Conservation (phyloP, 2,329 filamentous ascomycete species). For the Xylaria sp. region DNA sequence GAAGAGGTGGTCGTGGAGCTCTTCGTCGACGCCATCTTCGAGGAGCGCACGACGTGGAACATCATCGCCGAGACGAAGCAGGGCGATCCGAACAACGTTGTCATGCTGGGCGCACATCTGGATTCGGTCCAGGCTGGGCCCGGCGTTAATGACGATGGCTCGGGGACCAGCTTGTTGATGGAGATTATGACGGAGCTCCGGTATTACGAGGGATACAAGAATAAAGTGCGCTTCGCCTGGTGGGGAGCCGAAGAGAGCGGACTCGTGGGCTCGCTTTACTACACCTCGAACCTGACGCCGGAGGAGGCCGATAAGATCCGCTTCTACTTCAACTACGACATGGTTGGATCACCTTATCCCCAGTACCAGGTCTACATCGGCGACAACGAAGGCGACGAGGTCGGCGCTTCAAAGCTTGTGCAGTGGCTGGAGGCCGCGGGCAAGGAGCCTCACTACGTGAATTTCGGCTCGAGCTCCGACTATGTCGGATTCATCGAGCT, state of each 20-base stretch:
- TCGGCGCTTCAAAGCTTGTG: constrained; percentile 51
- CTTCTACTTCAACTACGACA: constrained; percentile 78
- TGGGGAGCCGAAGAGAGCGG: constrained; percentile 59
- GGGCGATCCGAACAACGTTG: constrained; percentile 56
- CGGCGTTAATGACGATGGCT: constrained; percentile 57
- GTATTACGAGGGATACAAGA: constrained; percentile 52
- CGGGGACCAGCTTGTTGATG: constrained; percentile 53
- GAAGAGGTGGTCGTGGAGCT: constrained; percentile 52
- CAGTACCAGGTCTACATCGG: constrained; percentile 53
- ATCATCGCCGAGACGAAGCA: constrained; percentile 57
- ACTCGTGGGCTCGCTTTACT: constrained; percentile 58
- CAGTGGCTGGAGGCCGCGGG: constrained; percentile 53
- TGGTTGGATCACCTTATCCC: constrained; percentile 66
- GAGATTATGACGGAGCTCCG: constrained; percentile 54
- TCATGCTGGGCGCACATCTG: constrained; percentile 57
- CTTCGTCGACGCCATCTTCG: constrained; percentile 53
- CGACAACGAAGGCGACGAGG: constrained; percentile 52
- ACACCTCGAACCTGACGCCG: constrained; percentile 51
- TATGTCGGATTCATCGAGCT: constrained; percentile 56
- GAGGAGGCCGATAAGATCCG: constrained; percentile 65
- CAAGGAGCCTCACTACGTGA: constrained; percentile 49
- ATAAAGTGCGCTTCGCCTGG: constrained; percentile 58
- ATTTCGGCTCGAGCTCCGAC: constrained; percentile 54
- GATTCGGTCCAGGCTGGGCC: constrained; percentile 55
- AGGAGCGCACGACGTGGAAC: constrained; percentile 54